phyloP scores from a whole-genome alignment of 228 moss, liverwort and hornwort species.

The Sphagnum magellanicum region DNA sequence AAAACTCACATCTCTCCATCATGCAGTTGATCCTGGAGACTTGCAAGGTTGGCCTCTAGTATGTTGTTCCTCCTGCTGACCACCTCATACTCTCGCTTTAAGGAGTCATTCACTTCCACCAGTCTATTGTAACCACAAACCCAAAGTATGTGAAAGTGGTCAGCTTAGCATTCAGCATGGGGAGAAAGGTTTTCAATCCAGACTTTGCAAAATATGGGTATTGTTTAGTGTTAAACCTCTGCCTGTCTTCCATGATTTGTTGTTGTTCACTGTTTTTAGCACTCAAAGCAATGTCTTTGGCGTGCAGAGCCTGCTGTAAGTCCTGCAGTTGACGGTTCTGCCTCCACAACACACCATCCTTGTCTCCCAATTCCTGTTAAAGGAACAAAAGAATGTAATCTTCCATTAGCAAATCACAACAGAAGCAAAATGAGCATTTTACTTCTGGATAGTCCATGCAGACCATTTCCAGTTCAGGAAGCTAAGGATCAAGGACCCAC shows the following conservation, averaged over 20 bases:
- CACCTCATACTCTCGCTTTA: conserved; percentile 54
- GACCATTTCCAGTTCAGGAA: no score
- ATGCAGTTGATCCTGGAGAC: conserved; percentile 38
- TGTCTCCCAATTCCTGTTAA: conserved; percentile 47
- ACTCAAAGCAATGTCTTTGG: conserved; percentile 42
- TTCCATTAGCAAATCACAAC: no score
- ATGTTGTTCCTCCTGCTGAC: conserved; percentile 50
- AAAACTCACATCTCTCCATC: conserved; percentile 39
- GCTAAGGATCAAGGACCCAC: no score
- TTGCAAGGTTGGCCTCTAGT: conserved; percentile 40
- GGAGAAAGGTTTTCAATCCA: background rate
- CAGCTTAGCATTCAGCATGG: background rate
- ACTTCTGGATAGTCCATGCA: no score
- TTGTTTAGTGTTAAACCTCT: conserved; percentile 20
- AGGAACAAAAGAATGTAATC: background rate
- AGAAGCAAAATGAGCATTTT: no score
- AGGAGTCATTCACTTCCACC: conserved; percentile 43
- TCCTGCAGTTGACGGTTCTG: conserved; percentile 62
- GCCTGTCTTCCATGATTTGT: conserved; percentile 38
- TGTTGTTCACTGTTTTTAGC: conserved; percentile 34
- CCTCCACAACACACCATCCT: conserved; percentile 40
- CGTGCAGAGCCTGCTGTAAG: conserved; percentile 39
- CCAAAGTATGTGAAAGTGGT: background rate
- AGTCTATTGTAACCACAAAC: conserved; percentile 29
- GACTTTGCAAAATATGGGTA: background rate